Conservation (phyloP, 257 asterid genomes). For the Forsythia viridissima region DNA sequence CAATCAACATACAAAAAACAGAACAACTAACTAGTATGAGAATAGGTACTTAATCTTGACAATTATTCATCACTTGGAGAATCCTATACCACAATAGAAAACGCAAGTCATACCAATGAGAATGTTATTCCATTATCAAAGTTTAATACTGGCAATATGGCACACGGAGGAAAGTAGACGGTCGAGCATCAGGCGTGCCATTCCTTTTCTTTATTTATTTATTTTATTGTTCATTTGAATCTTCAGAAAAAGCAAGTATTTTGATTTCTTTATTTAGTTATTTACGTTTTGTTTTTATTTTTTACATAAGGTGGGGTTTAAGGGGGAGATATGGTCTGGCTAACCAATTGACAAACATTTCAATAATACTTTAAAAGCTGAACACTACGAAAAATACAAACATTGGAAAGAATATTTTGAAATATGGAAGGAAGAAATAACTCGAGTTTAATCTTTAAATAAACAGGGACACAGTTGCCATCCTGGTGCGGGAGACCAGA, state of each 20-base stretch:
- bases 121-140: background rate
- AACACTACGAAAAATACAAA: background rate
- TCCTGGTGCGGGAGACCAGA: background rate
- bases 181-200: background rate
- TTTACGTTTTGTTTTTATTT: too few relatives aligned
- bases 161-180: background rate
- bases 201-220: background rate
- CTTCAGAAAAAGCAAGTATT: too few relatives aligned
- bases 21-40: background rate
- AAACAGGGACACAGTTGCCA: constrained; percentile 12
- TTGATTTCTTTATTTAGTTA: background rate
- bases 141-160: background rate
- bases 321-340: background rate
- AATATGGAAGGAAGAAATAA: background rate
- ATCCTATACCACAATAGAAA: constrained; percentile 1
- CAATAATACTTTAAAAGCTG: background rate
- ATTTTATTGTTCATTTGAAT: too few relatives aligned
- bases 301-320: background rate
- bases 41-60: background rate
- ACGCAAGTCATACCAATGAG: constrained; percentile 3
- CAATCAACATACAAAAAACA: background rate
- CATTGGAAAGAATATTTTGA: background rate
- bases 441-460: background rate
- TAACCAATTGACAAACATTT: background rate
- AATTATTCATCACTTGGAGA: background rate